Percentiles rank a stretch among this genome's conserved stretches.
phyloP scores from a whole-genome alignment of 192 early-diverging fungal species.

The Backusella tarrabulga region DNA sequence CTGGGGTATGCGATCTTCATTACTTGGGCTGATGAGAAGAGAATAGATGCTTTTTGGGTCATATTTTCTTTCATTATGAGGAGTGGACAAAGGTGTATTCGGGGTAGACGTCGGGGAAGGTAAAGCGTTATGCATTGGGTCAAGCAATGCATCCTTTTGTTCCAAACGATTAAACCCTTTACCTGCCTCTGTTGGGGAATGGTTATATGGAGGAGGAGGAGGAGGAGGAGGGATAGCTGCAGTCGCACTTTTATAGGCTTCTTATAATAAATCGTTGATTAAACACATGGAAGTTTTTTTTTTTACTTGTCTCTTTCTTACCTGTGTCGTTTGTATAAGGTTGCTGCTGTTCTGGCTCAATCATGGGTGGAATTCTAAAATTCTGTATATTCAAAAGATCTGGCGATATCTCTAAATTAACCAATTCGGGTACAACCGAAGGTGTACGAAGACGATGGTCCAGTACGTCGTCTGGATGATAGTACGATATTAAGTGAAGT shows the following conservation, averaged over 20 bases:
- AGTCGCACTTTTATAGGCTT: not conserved
- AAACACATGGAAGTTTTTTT: not conserved
- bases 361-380: slow-evolving; percentile 45
- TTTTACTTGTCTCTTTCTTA: not conserved
- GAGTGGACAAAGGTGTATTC: not conserved
- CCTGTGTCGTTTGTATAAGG: not conserved
- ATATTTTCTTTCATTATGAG: not conserved
- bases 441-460: slow-evolving; percentile 49
- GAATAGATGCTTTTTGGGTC: not conserved
- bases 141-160: not conserved
- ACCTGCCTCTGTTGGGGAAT: not conserved
- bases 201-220: not conserved
- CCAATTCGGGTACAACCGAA: slow-evolving; percentile 43
- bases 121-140: not conserved
- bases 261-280: not conserved
- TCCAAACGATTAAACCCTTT: not conserved
- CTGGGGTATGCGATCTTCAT: not conserved
- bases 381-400: slow-evolving; percentile 54
- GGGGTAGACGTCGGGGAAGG: not conserved
- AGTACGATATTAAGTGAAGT: slow-evolving; percentile 57
- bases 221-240: not conserved
- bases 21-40: not conserved
- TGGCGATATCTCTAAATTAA: slow-evolving; percentile 50
- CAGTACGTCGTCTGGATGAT: slow-evolving; percentile 55
- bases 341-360: not conserved